phyloP scores from a whole-genome alignment of 2,329 filamentous ascomycete species.

The Fonsecaea pugnacius region DNA sequence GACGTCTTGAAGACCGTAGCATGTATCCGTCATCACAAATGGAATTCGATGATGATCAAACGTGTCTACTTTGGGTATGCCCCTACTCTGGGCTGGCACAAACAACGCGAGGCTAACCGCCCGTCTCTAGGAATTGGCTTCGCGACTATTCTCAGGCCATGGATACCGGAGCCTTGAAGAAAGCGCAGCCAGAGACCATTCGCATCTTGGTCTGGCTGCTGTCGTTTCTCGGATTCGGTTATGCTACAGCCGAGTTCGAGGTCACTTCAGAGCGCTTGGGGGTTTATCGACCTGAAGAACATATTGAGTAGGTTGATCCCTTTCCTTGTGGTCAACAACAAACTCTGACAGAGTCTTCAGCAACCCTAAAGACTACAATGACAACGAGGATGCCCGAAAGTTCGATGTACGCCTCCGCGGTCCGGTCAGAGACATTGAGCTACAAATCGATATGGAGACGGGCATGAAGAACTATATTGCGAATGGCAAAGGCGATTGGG shows the following conservation, averaged over 20 bases:
- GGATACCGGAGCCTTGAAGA: slow-evolving; percentile 78
- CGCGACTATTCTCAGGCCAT: slow-evolving; percentile 84
- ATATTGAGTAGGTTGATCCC: slow-evolving; percentile 51
- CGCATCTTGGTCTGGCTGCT: slow-evolving; percentile 80
- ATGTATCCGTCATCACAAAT: slow-evolving; percentile 81
- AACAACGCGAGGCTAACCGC: neutral
- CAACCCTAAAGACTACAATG: slow-evolving; percentile 83
- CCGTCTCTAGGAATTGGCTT: slow-evolving; percentile 67
- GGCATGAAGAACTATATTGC: slow-evolving; percentile 99
- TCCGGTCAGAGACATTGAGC: slow-evolving; percentile 72
- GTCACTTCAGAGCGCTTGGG: slow-evolving; percentile 79
- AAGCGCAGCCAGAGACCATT: slow-evolving; percentile 76
- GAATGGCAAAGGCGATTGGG: slow-evolving; percentile 84
- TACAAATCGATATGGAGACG: slow-evolving; percentile 73
- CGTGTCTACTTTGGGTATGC: slow-evolving; percentile 68
- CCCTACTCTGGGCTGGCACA: neutral
- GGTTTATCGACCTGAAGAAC: slow-evolving; percentile 74
- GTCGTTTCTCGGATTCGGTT: slow-evolving; percentile 79
- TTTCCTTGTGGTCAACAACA: neutral
- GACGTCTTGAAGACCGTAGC: slow-evolving; percentile 78
- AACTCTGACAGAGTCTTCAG: slow-evolving; percentile 56
- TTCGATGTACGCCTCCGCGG: slow-evolving; percentile 81
- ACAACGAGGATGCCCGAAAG: slow-evolving; percentile 80
- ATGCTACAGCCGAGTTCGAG: slow-evolving; percentile 84
- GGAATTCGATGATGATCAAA: slow-evolving; percentile 79